These are phyloP conservation scores for Chalciporus pseudorubinellus DNA, from an alignment of 768 basidiomycete species.

Conservation along the genomic window DNA sequence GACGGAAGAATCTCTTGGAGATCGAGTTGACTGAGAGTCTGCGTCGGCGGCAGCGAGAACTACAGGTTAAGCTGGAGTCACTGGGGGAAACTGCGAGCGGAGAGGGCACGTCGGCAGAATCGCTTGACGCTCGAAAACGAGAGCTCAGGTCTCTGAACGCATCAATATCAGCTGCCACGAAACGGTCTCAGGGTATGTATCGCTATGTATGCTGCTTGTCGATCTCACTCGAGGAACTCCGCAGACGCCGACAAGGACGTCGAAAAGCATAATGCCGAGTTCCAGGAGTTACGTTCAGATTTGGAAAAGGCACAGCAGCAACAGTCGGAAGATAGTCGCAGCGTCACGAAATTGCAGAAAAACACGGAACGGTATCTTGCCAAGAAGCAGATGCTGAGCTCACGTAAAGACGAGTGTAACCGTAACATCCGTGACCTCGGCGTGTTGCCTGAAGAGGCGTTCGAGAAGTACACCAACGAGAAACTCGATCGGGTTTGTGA, in stretches of 20 bases:
- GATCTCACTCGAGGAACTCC: not conserved
- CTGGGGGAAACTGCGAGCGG: slow-evolving; percentile 61
- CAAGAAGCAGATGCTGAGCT: slow-evolving; percentile 81
- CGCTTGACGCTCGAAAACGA: slow-evolving; percentile 63
- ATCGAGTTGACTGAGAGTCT: slow-evolving; percentile 93
- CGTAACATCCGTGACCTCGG: slow-evolving; percentile 95
- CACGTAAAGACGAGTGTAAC: slow-evolving; percentile 91
- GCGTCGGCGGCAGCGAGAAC: slow-evolving; percentile 73
- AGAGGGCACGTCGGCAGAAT: slow-evolving; percentile 56
- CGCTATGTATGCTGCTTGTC: not conserved
- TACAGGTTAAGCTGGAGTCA: slow-evolving; percentile 71
- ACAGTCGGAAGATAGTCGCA: slow-evolving; percentile 83
- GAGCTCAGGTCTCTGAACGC: slow-evolving; percentile 68
- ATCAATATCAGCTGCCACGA: slow-evolving; percentile 63
- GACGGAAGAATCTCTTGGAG: slow-evolving; percentile 77
- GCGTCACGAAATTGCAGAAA: slow-evolving; percentile 90
- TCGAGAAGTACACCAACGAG: slow-evolving; percentile 88
- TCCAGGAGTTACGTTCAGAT: slow-evolving; percentile 63
- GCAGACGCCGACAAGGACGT: slow-evolving; percentile 70
- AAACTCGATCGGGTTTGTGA: slow-evolving; percentile 78
- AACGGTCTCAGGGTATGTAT: slow-evolving; percentile 56
- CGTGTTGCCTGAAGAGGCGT: slow-evolving; percentile 95
- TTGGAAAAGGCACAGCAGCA: slow-evolving; percentile 78
- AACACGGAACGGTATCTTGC: slow-evolving; percentile 92
- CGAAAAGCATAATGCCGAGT: slow-evolving; percentile 56